These are phyloP conservation scores for Dendrobium catenatum DNA, from an alignment of 106 monocot species.

Conservation along the genomic window DNA sequence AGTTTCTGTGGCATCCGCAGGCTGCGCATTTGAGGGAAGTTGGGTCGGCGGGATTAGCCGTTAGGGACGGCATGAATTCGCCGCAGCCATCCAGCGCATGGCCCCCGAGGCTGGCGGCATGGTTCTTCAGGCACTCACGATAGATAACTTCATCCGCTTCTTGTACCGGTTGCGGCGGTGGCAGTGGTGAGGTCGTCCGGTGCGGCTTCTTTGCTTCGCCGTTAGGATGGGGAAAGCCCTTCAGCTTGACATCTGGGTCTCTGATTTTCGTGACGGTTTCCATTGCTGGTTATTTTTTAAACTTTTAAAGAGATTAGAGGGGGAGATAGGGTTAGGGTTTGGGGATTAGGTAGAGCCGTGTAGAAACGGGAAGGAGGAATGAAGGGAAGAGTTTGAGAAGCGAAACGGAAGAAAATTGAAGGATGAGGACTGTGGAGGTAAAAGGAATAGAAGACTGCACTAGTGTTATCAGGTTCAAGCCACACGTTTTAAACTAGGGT, in stretches of 20 bases:
- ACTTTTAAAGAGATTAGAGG: neutral
- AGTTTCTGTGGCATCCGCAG: conserved; percentile 73
- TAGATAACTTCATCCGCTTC: conserved; percentile 16
- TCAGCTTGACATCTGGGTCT: conserved; percentile 1
- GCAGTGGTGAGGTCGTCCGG: neutral
- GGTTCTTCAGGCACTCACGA: conserved; percentile 76
- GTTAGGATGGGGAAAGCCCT: neutral
- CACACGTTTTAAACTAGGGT: conserved; percentile 7
- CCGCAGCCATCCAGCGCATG: conserved; percentile 70
- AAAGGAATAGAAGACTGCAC: neutral
- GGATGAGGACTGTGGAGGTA: neutral
- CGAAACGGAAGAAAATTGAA: neutral
- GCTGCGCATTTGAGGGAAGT: conserved; percentile 56
- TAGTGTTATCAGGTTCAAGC: neutral
- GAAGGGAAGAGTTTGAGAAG: neutral
- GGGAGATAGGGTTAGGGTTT: neutral
- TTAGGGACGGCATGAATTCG: conserved; percentile 40
- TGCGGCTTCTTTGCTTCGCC: neutral
- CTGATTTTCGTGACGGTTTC: neutral
- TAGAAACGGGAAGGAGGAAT: neutral
- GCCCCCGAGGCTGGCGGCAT: conserved; percentile 63
- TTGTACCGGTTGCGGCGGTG: neutral
- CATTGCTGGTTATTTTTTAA: neutral
- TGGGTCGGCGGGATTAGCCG: conserved; percentile 6
- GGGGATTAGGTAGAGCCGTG: neutral